Evolutionary conservation across 2,329 filamentous ascomycete species (phyloP), one percentile per base, ranked within the genome.

Genomic region (Beauveria sp.): DNA sequence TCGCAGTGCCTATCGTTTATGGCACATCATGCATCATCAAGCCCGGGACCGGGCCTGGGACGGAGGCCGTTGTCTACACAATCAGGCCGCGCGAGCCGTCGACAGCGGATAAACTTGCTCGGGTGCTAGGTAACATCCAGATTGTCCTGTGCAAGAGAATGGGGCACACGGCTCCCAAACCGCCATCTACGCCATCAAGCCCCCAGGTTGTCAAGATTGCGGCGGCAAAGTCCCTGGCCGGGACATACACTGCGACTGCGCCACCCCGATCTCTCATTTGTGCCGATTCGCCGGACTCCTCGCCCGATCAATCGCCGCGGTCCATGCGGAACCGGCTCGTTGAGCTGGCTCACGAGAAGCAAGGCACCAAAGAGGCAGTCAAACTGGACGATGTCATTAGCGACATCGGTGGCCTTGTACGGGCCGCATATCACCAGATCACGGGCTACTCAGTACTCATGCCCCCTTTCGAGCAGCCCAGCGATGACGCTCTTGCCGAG

Each of bases 11-110:
- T 0, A n/a, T 59, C 6, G 55, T 68, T 3, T 62, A 67, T 7
- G 68, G 62, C 1, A 47, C 64, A 7, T 66, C 63, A 43, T 73
- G 71, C 48, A 52, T 46, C 0, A 24, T 73, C 18, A 57, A 55
- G 18, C 51, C 37, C 18, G 34, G 53, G 43, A 8, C 20, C 9
- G 3, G 14, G 2, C 12, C 40, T 3, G 28, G 5, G 30, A 9
- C 26, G 4, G 40, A 20, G 5, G 9, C 26, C 16, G 3, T 5
- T 16, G 18, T 16, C 6, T 59, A 59, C 20, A 37, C 20, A 20
- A 8, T 59, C 18, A 59, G 44, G 16, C 57, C 57, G 10, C 2
- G 20, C 4, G 24, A 7, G 4, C 57, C 57, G 7, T 22, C 48
- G 8, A 59, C 57, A 3, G 57, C 57, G 14, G 48, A 47, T 1